Conservation (phyloP, 805 yeast genomes). For the Cyberlindnera xishuangbannaensis region DNA sequence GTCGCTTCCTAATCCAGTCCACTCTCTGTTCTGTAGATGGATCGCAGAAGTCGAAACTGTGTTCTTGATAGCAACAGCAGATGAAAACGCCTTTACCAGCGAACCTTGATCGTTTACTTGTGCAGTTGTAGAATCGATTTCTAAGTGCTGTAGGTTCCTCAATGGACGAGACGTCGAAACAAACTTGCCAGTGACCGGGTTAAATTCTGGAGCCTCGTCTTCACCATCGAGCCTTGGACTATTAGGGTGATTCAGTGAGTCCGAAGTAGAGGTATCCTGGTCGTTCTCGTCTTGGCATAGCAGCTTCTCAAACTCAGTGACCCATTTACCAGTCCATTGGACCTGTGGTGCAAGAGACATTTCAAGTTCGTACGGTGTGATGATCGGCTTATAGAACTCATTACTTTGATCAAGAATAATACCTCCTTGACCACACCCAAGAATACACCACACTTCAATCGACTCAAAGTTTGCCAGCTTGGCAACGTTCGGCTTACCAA, state of each 20-base stretch:
- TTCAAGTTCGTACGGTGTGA: constrained; percentile 88
- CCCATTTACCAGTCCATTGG: constrained; percentile 93
- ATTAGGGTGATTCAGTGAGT: constrained; percentile 20
- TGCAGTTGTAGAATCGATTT: constrained; percentile 45
- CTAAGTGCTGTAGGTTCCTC: constrained; percentile 58
- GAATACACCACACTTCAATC: constrained; percentile 90
- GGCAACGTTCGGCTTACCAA: constrained; percentile 97
- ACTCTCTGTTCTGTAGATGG: constrained; percentile 61
- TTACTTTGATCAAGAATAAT: constrained; percentile 72
- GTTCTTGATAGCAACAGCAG: constrained; percentile 57
- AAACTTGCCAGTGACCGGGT: constrained; percentile 80
- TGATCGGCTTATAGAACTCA: constrained; percentile 84
- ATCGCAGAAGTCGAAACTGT: constrained; percentile 89
- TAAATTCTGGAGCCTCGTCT: constrained; percentile 71
- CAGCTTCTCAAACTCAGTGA: constrained; percentile 66
- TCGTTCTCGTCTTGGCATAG: constrained; percentile 29
- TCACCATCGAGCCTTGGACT: constrained; percentile 27
- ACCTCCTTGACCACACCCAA: constrained; percentile 95
- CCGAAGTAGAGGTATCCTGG: constrained; percentile 11
- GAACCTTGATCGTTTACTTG: constrained; percentile 13
- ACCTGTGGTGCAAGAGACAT: constrained; percentile 73
- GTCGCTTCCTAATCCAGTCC: constrained; percentile 94
- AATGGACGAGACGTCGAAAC: constrained; percentile 71
- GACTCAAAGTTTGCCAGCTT: constrained; percentile 92
- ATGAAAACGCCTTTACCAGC: constrained; percentile 51